Conservation (phyloP, 768 basidiomycete genomes). For the Xanthoconium purpureum region DNA sequence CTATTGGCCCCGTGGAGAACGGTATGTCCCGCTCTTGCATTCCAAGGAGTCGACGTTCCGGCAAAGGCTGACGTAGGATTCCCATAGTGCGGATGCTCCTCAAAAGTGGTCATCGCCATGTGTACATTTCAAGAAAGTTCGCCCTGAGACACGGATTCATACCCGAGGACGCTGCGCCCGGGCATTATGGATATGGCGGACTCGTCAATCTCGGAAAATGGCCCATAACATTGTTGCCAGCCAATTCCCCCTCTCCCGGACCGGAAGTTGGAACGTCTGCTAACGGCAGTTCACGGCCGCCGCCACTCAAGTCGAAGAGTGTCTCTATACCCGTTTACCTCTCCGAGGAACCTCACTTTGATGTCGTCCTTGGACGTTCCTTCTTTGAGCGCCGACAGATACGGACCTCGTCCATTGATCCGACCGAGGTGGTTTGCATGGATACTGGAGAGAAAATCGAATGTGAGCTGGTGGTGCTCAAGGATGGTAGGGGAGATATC, state of each 20-base stretch:
- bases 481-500: conserved; percentile 87
- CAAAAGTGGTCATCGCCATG: conserved; percentile 87
- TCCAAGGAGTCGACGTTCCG: neutral
- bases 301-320: conserved; percentile 34
- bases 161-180: conserved; percentile 80
- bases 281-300: neutral
- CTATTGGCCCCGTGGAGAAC: conserved; percentile 85
- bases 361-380: conserved; percentile 86
- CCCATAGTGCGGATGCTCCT: conserved; percentile 84
- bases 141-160: conserved; percentile 87
- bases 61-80: too few relatives aligned
- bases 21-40: conserved; percentile 44
- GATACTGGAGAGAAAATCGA: conserved; percentile 91
- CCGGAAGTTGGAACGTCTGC: neutral
- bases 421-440: conserved; percentile 86
- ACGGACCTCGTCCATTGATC: conserved; percentile 76
- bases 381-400: conserved; percentile 84
- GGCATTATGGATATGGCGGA: conserved; percentile 92
- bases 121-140: conserved; percentile 94
- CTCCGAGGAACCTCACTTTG: conserved; percentile 93
- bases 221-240: conserved; percentile 69
- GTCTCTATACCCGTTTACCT: conserved; percentile 70
- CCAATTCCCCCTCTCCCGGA: neutral
- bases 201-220: conserved; percentile 81
- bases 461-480: conserved; percentile 87